These are phyloP conservation scores for Gossypium herbaceum DNA, from an alignment of 345 rosid genomes.

Conservation along the genomic window DNA sequence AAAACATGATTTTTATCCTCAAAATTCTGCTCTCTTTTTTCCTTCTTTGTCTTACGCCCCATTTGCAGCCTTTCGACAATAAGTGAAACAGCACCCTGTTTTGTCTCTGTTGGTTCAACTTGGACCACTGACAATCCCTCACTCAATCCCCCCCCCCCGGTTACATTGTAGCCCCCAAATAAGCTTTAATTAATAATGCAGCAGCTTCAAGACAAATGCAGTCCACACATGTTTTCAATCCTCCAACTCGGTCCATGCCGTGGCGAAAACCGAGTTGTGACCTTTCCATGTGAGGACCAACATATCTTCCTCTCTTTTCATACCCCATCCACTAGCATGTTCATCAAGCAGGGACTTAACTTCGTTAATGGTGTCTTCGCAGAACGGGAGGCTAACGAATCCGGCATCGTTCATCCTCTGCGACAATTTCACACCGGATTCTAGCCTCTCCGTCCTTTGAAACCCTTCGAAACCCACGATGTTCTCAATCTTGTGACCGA, in stretches of 20 bases:
- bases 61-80: constrained; percentile 30
- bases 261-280: constrained; percentile 64
- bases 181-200: not conserved
- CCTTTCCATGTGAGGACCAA: constrained; percentile 76
- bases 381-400: constrained; percentile 36
- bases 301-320: constrained; percentile 66
- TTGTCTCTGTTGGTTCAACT: constrained; percentile 16
- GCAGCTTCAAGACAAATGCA: not conserved
- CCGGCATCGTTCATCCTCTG: constrained; percentile 53
- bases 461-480: constrained; percentile 48
- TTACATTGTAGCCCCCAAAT: not conserved
- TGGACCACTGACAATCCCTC: constrained; percentile 17
- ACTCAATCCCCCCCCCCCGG: too few relatives aligned
- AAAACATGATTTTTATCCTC: constrained; percentile 17
- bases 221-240: constrained; percentile 21
- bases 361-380: constrained; percentile 53
- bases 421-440: constrained; percentile 34
- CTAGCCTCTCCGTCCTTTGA: constrained; percentile 52
- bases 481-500: constrained; percentile 58
- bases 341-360: constrained; percentile 55
- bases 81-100: constrained; percentile 14
- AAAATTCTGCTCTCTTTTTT: constrained; percentile 20
- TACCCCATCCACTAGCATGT: constrained; percentile 75
- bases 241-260: constrained; percentile 42
- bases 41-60: not conserved